Base-by-base conservation (phyloP, 2,329 filamentous ascomycete species). In the Hymenoscyphus infarciens region DNA sequence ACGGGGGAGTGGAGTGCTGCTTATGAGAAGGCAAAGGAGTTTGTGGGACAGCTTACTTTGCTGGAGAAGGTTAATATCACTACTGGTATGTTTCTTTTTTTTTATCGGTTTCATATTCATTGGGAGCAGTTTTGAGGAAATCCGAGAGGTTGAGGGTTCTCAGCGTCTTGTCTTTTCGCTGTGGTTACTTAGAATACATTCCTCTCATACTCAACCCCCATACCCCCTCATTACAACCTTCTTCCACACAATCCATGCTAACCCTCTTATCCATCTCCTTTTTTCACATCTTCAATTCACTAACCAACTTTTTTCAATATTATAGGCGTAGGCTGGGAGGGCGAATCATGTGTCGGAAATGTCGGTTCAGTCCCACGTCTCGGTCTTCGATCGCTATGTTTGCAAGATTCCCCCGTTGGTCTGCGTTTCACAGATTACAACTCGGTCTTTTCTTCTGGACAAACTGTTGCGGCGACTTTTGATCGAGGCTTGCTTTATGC, bases 51-150 rank as follows among this genome's bases (percentile, higher is more conserved):
- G 58, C 89, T 94, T 86, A 93, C 89, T 0, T 75, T 94, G 60
- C 87, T 89, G 3, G 90, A 94, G 74, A 94, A 94, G 77, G 92
- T 98, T 76, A 98, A 98, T 75, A 75, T 99, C 67, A 98, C 94
- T 2, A 97, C 93, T 0, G 94, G 94, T 75, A 87, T 88, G 31
- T 71, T 69, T 38, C 72, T 66, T 64, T 64, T 63, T 13, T 22
- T 22, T 13, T 22, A 5, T 25, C 19, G 2, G 5, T 5, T 6
- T 6, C 29, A 6, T 31, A 1, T 27, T 27, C 25, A 27, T 27
- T 27, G 25, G 25, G 25, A 27, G 25, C 25, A 0, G 2, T 27
- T 27, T 27, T 2, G 25, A 27, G 25, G 25, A 27, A 3, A 27
- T 27, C 2, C 4, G 25, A 27, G 25, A 4, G 25, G 25, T 27